A percentile compares a stretch with the other conserved stretches of the same genome.
Evolutionary conservation across 495 filamentous ascomycete species (phyloP).

Genomic region (Daldinia loculata): DNA sequence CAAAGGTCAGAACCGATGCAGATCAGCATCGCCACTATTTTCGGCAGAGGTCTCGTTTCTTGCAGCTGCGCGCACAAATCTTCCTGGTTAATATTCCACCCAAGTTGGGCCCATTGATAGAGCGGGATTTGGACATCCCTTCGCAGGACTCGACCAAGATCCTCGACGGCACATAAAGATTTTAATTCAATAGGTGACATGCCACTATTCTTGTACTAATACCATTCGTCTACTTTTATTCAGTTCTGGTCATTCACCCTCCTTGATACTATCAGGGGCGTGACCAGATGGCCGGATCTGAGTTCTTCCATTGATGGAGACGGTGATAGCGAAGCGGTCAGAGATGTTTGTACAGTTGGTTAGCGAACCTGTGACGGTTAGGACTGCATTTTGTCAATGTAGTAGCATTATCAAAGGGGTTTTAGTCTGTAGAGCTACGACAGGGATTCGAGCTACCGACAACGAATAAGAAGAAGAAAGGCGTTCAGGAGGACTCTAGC

Average conservation of each 20-base stretch:
- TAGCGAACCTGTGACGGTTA: conserved; percentile 5
- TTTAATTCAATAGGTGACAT: conserved; percentile 26
- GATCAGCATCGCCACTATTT: conserved; percentile 17
- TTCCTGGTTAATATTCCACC: conserved; percentile 22
- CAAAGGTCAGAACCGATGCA: conserved; percentile 35
- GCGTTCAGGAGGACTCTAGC: conserved; percentile 34
- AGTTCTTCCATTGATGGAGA: not conserved
- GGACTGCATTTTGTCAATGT: conserved; percentile 23
- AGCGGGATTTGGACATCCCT: conserved; percentile 25
- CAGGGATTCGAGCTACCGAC: conserved; percentile 18
- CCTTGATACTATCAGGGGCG: not conserved
- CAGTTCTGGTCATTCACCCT: not conserved
- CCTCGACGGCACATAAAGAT: conserved; percentile 28
- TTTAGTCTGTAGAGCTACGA: conserved; percentile 30
- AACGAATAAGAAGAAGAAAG: conserved; percentile 8
- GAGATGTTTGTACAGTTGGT: conserved; percentile 24
- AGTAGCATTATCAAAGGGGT: conserved; percentile 28
- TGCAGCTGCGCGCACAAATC: conserved; percentile 19
- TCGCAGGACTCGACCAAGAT: conserved; percentile 8
- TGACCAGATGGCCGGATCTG: not conserved
- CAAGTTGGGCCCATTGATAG: conserved; percentile 12
- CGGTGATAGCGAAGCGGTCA: conserved; percentile 1
- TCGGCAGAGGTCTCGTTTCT: conserved; percentile 19
- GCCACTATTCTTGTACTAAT: conserved; percentile 44
- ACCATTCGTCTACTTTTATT: conserved; percentile 29